Conservation (phyloP, 2,329 filamentous ascomycete genomes). For the Stachybotrys elegans region DNA sequence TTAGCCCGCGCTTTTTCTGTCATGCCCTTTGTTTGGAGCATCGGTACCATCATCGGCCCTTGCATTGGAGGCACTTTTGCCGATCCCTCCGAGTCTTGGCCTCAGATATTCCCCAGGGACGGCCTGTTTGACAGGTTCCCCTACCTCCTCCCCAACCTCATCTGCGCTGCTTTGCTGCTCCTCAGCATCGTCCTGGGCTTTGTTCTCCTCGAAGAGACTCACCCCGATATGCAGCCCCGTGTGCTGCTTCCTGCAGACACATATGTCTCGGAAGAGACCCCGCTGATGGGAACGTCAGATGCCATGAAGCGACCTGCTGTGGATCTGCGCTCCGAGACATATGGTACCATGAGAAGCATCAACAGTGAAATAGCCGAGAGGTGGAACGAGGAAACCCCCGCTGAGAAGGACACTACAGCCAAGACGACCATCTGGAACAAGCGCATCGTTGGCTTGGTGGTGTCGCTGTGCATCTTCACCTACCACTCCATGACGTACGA, state of each 20-base stretch:
- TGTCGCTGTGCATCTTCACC: conserved; percentile 85
- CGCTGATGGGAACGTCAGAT: conserved; percentile 70
- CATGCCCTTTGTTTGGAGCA: conserved; percentile 92
- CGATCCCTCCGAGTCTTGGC: conserved; percentile 70
- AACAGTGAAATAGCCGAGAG: conserved; percentile 44
- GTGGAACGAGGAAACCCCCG: conserved; percentile 16
- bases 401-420: conserved; percentile 28
- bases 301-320: conserved; percentile 68
- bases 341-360: conserved; percentile 60
- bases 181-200: conserved; percentile 78
- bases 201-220: conserved; percentile 79
- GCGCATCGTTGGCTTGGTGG: conserved; percentile 68
- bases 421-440: conserved; percentile 43
- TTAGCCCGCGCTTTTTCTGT: conserved; percentile 78
- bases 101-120: conserved; percentile 59
- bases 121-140: conserved; percentile 75
- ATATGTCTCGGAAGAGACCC: conserved; percentile 61
- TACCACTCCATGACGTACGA: conserved; percentile 96
- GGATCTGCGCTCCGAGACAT: conserved; percentile 71
- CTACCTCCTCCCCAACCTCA: conserved; percentile 82
- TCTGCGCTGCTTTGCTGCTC: conserved; percentile 73
- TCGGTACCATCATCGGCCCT: conserved; percentile 85
- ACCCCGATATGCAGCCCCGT: conserved; percentile 70
- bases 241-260: conserved; percentile 40
- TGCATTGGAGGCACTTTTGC: conserved; percentile 85